Percentiles rank a stretch among this genome's conserved stretches.
phyloP scores from a whole-genome alignment of 2,329 filamentous ascomycete species.

The Pyrenochaeta sp. region DNA sequence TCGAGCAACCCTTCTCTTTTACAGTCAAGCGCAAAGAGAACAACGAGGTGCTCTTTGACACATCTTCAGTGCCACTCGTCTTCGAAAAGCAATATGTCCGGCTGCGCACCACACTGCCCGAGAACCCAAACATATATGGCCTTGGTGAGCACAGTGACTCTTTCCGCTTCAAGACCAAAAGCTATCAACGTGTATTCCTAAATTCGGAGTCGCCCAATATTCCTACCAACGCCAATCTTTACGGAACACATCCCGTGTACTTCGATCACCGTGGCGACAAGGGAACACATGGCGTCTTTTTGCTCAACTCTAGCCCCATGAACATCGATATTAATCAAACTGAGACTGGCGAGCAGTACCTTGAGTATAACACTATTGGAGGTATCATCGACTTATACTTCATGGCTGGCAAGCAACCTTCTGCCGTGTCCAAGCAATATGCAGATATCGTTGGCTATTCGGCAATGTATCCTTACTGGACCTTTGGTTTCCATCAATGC shows the following conservation, averaged over 20 bases:
- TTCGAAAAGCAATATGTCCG: constrained; percentile 83
- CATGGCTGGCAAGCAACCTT: constrained; percentile 57
- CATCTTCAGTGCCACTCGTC: constrained; percentile 70
- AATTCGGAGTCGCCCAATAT: constrained; percentile 71
- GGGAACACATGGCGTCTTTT: constrained; percentile 49
- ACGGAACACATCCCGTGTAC: constrained; percentile 78
- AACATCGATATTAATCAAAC: constrained; percentile 76
- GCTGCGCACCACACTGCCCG: constrained; percentile 74
- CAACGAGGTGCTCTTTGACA: constrained; percentile 72
- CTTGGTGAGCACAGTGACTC: constrained; percentile 80
- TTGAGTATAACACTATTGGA: constrained; percentile 82
- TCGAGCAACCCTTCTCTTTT: constrained; percentile 72
- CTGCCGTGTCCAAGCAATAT: constrained; percentile 59
- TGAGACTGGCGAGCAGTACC: constrained; percentile 67
- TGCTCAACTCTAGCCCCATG: constrained; percentile 60
- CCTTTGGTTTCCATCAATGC: constrained; percentile 63
- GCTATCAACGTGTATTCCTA: constrained; percentile 76
- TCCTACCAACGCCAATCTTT: constrained; percentile 71
- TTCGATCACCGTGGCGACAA: constrained; percentile 71
- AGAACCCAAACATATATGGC: constrained; percentile 76
- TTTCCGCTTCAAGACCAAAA: constrained; percentile 71
- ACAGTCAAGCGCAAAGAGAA: constrained; percentile 66
- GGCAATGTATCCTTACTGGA: constrained; percentile 62
- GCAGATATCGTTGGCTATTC: constrained; percentile 59
- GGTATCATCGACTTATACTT: constrained; percentile 75